Percentiles rank a stretch among this genome's conserved stretches.
Conservation (phyloP, 345 rosid genomes). For the Mercurialis annua region DNA sequence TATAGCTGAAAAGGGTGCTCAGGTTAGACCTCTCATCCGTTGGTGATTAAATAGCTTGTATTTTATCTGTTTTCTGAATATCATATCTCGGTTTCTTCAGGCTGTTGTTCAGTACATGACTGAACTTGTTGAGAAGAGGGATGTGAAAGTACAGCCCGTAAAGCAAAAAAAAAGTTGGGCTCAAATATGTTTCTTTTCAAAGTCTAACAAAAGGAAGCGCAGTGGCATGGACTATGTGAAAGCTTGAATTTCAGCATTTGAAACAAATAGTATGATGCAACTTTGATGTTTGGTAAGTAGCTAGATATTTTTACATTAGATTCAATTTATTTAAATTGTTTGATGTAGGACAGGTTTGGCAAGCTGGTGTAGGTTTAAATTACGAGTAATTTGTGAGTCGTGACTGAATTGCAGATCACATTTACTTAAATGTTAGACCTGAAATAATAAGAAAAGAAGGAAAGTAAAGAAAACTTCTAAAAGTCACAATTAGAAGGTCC, state of each 20-base stretch:
- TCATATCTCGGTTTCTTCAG: constrained; percentile 38
- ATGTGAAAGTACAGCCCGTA: constrained; percentile 44
- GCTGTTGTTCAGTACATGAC: constrained; percentile 86
- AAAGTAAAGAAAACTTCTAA: too few relatives aligned
- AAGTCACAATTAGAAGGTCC: too few relatives aligned
- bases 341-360: too few relatives aligned
- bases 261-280: constrained; percentile 11
- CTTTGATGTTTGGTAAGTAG: constrained; percentile 30
- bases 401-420: too few relatives aligned
- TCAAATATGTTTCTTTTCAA: constrained; percentile 85
- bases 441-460: too few relatives aligned
- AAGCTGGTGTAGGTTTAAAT: too few relatives aligned
- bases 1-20: constrained; percentile 78
- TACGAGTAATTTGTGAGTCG: too few relatives aligned
- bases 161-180: constrained; percentile 95
- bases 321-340: background rate
- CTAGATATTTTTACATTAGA: constrained; percentile 1
- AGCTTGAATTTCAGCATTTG: constrained; percentile 27
- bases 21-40: constrained; percentile 44
- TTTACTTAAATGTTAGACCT: too few relatives aligned
- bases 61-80: background rate
- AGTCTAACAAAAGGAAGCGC: constrained; percentile 90
- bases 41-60: background rate
- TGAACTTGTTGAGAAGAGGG: constrained; percentile 59
- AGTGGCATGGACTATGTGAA: constrained; percentile 59